Conservation (phyloP, 2,329 filamentous ascomycete species). For the Stemphylium vesicarium region DNA sequence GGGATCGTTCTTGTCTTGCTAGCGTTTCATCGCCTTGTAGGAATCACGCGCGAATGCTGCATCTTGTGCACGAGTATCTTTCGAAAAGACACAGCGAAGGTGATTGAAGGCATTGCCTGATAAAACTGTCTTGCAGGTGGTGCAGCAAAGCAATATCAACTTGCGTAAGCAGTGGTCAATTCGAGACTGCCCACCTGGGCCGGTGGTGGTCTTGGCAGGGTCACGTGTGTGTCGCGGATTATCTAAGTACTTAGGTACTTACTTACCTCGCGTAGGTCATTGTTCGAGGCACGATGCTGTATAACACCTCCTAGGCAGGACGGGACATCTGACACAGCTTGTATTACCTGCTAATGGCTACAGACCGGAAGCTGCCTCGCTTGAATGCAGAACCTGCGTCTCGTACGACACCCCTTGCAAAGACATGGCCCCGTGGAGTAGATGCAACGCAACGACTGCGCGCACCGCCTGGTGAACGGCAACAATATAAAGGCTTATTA, state of each 20-base stretch:
- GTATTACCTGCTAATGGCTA: constrained; percentile 6
- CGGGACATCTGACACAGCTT: not conserved
- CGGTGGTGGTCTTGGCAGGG: constrained; percentile 1
- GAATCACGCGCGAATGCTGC: constrained; percentile 1
- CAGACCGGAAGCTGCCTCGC: constrained; percentile 9
- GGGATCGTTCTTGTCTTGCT: constrained; percentile 28
- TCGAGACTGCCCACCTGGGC: not conserved
- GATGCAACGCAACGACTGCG: constrained; percentile 2
- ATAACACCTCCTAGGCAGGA: not conserved
- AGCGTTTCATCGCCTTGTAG: constrained; percentile 35
- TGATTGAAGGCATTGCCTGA: not conserved
- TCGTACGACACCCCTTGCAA: constrained; percentile 5
- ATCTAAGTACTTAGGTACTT: too few species aligned
- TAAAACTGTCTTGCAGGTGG: not conserved
- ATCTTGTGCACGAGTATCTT: not conserved
- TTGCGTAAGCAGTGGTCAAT: not conserved
- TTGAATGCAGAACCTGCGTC: constrained; percentile 1
- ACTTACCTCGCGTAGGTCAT: not conserved
- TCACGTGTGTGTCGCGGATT: not conserved
- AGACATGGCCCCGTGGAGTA: constrained; percentile 1
- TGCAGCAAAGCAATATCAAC: not conserved
- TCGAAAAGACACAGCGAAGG: not conserved
- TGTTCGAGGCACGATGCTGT: not conserved
- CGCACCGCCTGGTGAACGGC: constrained; percentile 1
- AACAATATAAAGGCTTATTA: constrained; percentile 1